Base-by-base conservation (phyloP, 257 asterid species). In the Plantago major region DNA sequence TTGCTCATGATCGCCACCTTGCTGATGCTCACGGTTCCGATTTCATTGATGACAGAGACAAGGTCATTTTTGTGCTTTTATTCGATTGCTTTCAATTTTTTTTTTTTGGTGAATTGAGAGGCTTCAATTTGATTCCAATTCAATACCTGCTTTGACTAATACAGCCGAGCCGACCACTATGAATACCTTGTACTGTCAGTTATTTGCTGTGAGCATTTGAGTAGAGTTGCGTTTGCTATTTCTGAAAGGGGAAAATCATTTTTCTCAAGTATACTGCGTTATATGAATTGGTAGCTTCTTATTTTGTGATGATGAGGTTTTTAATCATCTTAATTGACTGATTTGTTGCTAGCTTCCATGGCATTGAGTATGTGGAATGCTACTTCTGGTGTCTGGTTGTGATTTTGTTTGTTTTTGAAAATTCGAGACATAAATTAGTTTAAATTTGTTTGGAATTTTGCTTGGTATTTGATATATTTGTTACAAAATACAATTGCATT, bases 11-110 rank as follows among this genome's bases (percentile, higher is more conserved):
- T 78, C 89, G 84, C 69, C 16, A 63, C 37, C 65, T 57, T 52
- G 73, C 22, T 14, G 78, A 62, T 55, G 68, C 54, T 49, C 63
- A 60, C 67, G 74, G 16, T 49, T 65, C 58, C 60, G 81, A 78
- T 55, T 67, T 60, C 60, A 50, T 77, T 71, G 79, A 76, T 19
- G 88, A 82, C 22, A 77, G 62, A 62, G 84, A 84, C 64, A 80
- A 82, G 87, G 84, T 77, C 59, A 55, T 58, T 64, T 69, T 65
- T 48, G 64, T 68, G 16, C 60, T 68, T 58, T 37, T 49, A 9
- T 51, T n/a, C n/a, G n/a, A n/a, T n/a, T n/a, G n/a, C 9, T 49
- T 62, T 44, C 62, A 60, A 64, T 65, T 50, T 51, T 68, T 64
- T 19, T 11, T 38, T 40, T 6, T 16, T 38, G 9, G 4, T 1